phyloP scores from a whole-genome alignment of 371 early-diverging fungal genomes.

The Zancudomyces culisetae region DNA sequence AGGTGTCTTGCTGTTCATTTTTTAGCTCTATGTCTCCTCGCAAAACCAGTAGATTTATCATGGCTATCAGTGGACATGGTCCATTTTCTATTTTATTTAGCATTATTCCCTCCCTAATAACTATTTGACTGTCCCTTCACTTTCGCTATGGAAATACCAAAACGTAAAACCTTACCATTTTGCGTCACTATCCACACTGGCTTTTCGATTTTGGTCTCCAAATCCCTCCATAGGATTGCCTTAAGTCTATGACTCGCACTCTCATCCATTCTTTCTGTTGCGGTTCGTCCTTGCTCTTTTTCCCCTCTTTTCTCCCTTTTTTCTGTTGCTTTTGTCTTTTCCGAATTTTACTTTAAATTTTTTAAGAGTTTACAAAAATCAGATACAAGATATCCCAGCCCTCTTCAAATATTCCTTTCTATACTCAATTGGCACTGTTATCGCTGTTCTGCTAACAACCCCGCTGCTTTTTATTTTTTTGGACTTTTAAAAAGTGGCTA shows the following conservation, averaged over 20 bases:
- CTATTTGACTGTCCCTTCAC: constrained; percentile 45
- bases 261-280: too few relatives aligned
- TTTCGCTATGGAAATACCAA: background rate
- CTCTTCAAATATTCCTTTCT: too few relatives aligned
- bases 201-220: background rate
- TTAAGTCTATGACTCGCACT: background rate
- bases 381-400: too few relatives aligned
- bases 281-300: too few relatives aligned
- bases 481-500: too few relatives aligned
- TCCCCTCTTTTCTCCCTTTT: too few relatives aligned
- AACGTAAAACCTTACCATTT: background rate
- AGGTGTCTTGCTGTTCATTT: constrained; percentile 21
- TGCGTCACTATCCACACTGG: constrained; percentile 1
- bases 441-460: too few relatives aligned
- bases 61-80: constrained; percentile 75
- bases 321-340: background rate
- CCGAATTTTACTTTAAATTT: too few relatives aligned
- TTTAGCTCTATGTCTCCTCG: constrained; percentile 37
- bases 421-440: too few relatives aligned
- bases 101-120: too few relatives aligned
- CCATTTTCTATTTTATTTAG: constrained; percentile 84
- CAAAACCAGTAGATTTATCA: constrained; percentile 62
- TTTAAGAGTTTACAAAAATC: too few relatives aligned
- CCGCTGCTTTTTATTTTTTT: too few relatives aligned
- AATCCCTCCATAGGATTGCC: background rate